phyloP scores from a whole-genome alignment of 192 early-diverging fungal genomes.

The Coemansia interrupta region DNA sequence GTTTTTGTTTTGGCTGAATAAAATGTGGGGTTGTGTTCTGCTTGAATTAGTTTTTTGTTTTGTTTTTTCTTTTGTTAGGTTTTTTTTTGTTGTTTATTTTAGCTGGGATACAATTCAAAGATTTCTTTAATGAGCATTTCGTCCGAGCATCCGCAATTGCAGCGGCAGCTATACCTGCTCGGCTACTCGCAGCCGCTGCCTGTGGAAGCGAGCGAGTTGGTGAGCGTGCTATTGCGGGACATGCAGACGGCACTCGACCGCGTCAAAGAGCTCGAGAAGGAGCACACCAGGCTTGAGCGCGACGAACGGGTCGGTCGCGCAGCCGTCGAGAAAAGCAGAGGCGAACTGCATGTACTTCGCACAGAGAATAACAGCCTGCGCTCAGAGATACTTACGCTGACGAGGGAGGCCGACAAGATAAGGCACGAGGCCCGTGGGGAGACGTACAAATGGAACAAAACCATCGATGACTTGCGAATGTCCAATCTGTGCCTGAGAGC shows the following conservation, averaged over 20 bases:
- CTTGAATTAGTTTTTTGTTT: background rate
- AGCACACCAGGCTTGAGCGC: constrained; percentile 21
- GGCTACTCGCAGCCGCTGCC: constrained; percentile 46
- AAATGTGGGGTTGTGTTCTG: background rate
- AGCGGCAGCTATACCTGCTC: constrained; percentile 47
- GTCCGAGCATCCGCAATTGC: constrained; percentile 24
- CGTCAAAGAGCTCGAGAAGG: constrained; percentile 40
- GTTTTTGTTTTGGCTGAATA: background rate
- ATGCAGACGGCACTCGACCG: constrained; percentile 44
- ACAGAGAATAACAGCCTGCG: constrained; percentile 47
- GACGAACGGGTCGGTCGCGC: constrained; percentile 35
- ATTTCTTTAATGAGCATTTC: constrained; percentile 36
- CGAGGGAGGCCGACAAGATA: constrained; percentile 26
- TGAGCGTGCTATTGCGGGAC: constrained; percentile 35
- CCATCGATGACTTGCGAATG: constrained; percentile 31
- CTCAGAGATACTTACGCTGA: constrained; percentile 32
- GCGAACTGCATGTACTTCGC: constrained; percentile 27
- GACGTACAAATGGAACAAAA: constrained; percentile 19
- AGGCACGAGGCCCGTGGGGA: constrained; percentile 27
- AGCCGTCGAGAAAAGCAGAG: constrained; percentile 10
- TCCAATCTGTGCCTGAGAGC: constrained; percentile 29
- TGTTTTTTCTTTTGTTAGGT: background rate
- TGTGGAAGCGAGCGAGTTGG: constrained; percentile 20
- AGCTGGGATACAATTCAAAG: constrained; percentile 1
- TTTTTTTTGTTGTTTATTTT: constrained; percentile 13